phyloP scores from a whole-genome alignment of 2,329 filamentous ascomycete genomes.

The Neurospora sp. region DNA sequence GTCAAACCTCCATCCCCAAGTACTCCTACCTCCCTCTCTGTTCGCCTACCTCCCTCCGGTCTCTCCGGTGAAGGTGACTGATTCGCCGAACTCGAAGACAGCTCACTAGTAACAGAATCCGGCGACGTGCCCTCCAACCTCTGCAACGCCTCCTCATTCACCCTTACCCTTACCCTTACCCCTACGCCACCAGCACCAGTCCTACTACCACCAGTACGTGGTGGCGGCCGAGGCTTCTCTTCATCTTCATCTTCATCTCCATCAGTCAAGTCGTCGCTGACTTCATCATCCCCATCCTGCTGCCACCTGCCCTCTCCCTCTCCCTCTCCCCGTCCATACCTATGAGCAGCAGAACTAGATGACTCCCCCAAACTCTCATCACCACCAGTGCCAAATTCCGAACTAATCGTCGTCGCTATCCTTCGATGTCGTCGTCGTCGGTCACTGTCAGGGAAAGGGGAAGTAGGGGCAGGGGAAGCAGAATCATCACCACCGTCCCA shows the following conservation, averaged over 20 bases:
- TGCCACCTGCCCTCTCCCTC: too few relatives aligned
- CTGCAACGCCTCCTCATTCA: not conserved
- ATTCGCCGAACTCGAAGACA: not conserved
- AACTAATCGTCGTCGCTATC: not conserved
- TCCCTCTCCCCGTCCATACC: too few relatives aligned
- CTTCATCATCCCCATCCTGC: too few relatives aligned
- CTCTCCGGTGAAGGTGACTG: not conserved
- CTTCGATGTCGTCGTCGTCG: not conserved
- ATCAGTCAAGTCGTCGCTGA: too few relatives aligned
- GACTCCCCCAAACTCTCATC: not conserved
- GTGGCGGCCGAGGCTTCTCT: too few relatives aligned
- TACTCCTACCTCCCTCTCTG: not conserved
- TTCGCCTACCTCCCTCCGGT: not conserved
- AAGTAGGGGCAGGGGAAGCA: not conserved
- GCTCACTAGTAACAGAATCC: not conserved
- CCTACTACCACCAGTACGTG: too few relatives aligned
- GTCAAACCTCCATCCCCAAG: not conserved
- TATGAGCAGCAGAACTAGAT: not conserved
- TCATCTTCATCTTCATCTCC: too few relatives aligned
- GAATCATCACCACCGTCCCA: constrained; percentile 7
- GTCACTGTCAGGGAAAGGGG: too few relatives aligned
- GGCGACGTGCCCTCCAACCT: not conserved
- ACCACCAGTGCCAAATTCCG: not conserved
- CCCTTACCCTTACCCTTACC: not conserved
- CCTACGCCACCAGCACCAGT: too few relatives aligned